Evolutionary conservation across 2,329 filamentous ascomycete genomes (phyloP).

Genomic region (Raffaelea ambrosiae): DNA sequence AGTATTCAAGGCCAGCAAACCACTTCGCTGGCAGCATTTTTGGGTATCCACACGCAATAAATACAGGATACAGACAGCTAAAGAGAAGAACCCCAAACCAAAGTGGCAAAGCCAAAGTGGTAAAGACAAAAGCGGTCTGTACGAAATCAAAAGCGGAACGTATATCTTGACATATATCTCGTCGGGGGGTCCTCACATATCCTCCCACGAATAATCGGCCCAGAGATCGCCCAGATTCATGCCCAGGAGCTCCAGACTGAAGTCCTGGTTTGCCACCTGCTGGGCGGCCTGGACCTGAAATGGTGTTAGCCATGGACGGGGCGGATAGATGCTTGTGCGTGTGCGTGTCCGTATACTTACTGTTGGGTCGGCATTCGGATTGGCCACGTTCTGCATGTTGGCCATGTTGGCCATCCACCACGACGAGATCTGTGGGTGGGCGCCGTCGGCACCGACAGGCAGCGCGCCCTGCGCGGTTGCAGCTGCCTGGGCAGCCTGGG

Average conservation of each 20-base stretch:
- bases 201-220: slow-evolving; percentile 17
- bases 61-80: neutral
- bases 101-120: neutral
- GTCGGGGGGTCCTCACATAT: slow-evolving; percentile 1
- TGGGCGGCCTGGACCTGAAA: slow-evolving; percentile 7
- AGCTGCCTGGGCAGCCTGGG: slow-evolving; percentile 6
- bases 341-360: neutral
- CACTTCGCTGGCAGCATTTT: neutral
- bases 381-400: slow-evolving; percentile 12
- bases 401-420: slow-evolving; percentile 19
- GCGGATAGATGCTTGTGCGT: neutral
- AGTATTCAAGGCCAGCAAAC: too few species aligned
- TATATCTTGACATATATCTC: too few species aligned
- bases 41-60: neutral
- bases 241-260: slow-evolving; percentile 14
- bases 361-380: slow-evolving; percentile 8
- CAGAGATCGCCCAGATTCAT: slow-evolving; percentile 17
- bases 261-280: slow-evolving; percentile 12
- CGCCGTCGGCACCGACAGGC: slow-evolving; percentile 1
- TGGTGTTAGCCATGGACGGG: neutral
- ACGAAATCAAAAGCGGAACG: neutral
- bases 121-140: neutral
- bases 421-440: slow-evolving; percentile 13
- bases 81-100: neutral
- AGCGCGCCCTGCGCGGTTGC: too few species aligned